Conservation (phyloP, 108 stramenopile species). For the Schizochytrium sp. region DNA sequence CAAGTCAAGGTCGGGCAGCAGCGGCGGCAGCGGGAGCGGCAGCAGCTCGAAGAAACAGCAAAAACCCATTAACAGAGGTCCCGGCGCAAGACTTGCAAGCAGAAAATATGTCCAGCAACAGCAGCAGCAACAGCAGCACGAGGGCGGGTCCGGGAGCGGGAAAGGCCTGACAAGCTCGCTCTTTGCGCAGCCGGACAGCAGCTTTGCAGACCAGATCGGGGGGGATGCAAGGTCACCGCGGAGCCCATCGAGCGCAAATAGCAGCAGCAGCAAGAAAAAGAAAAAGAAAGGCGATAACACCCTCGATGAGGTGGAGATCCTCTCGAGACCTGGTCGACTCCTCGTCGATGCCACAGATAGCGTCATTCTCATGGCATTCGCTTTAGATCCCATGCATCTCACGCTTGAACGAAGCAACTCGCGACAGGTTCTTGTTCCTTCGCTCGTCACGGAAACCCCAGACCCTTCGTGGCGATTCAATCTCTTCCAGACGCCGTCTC, state of each 20-base stretch:
- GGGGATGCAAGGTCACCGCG: neutral
- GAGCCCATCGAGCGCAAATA: neutral
- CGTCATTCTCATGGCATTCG: neutral
- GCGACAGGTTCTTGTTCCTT: neutral
- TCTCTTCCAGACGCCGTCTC: neutral
- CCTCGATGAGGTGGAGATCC: neutral
- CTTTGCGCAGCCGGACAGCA: neutral
- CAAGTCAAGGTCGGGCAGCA: too few species aligned
- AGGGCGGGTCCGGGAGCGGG: neutral
- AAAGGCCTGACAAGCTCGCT: neutral
- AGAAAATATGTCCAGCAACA: neutral
- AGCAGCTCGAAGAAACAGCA: too few species aligned
- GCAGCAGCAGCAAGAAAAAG: neutral
- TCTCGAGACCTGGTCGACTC: neutral
- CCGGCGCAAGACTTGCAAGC: neutral
- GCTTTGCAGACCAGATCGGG: too few species aligned
- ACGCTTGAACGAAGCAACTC: neutral
- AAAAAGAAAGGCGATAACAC: neutral
- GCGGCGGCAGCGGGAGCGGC: too few species aligned
- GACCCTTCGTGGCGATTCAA: neutral
- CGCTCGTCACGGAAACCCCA: neutral
- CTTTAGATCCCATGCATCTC: neutral
- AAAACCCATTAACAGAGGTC: neutral
- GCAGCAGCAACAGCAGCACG: neutral
- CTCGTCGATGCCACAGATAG: neutral